Conservation (phyloP, 2,329 filamentous ascomycete genomes). For the Colletotrichum sp. region DNA sequence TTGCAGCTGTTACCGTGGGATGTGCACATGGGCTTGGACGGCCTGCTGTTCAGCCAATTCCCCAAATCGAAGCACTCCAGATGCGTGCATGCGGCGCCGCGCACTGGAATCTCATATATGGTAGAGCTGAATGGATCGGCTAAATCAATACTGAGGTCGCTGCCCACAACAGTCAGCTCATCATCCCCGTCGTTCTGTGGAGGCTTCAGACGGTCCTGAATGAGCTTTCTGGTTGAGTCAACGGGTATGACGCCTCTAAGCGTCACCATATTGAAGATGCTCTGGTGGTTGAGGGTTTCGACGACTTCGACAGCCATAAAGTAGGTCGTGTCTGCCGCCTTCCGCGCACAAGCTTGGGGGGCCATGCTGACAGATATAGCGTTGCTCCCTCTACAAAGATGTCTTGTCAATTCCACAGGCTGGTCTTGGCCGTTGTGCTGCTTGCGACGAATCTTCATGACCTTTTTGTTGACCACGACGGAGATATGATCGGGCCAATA, state of each 20-base stretch:
- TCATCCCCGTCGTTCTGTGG: conserved; percentile 53
- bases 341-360: conserved; percentile 22
- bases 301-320: conserved; percentile 75
- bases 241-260: conserved; percentile 43
- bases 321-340: conserved; percentile 44
- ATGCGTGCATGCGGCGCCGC: conserved; percentile 74
- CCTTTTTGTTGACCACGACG: conserved; percentile 67
- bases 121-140: conserved; percentile 69
- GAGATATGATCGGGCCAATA: conserved; percentile 76
- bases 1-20: conserved; percentile 43
- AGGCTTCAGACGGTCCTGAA: conserved; percentile 53
- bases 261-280: conserved; percentile 45
- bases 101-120: conserved; percentile 74
- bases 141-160: conserved; percentile 66
- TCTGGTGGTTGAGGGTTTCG: conserved; percentile 54
- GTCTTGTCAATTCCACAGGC: conserved; percentile 74
- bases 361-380: conserved; percentile 57
- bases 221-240: conserved; percentile 57
- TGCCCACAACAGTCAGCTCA: conserved; percentile 64
- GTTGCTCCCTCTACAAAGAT: conserved; percentile 66
- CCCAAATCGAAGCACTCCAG: conserved; percentile 90
- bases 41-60: conserved; percentile 76
- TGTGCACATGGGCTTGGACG: conserved; percentile 46
- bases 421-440: conserved; percentile 77
- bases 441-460: conserved; percentile 68